Base-by-base conservation (phyloP, 768 basidiomycete species). In the Boletus vermiculosoides region DNA sequence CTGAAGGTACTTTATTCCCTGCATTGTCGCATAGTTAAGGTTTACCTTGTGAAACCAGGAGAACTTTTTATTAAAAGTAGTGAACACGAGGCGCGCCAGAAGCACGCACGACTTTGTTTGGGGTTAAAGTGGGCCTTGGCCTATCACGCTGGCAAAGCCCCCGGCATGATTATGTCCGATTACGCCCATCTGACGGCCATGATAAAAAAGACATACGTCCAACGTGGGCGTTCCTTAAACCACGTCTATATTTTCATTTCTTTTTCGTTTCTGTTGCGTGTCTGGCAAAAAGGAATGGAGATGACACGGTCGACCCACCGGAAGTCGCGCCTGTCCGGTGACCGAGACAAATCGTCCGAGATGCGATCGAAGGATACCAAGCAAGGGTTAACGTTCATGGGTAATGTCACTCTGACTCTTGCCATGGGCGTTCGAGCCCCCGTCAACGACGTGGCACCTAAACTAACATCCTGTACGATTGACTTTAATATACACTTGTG, bases 1-100 rank as follows among this genome's bases (percentile, higher is more conserved):
- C 62, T 66, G 56, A 37, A n/a, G 20, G 20, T 34, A 16, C 37
- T n/a, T 25, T 31, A 40, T 56, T 58, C 37, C 25, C 63, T 66
- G 56, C 44, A 31, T 15, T 53, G 55, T 52, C 58, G 50, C 37
- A 60, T 33, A 50, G 30, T 59, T 55, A 68, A 68, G 55, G 66
- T 69, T 69, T 56, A 52, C 36, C 50, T 40, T 42, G 61, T 53
- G 61, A 57, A 60, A 50, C 45, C 54, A 51, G 23, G 42, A 39
- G 28, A 40, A 18, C 47, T 42, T 55, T 57, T 61, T 39, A 46
- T 45, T 47, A 58, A 40, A 41, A 46, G 33, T 49, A 39, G 13
- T 15, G 39, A 54, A 66, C 69, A 70, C 60, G 69, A 72, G 69
- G 71, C 51, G 52, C 54, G 63, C 66, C 59, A 69, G 71, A 71